Evolutionary conservation across 331 rosid genomes (phyloP).

Genomic region (Arachis monticola): DNA sequence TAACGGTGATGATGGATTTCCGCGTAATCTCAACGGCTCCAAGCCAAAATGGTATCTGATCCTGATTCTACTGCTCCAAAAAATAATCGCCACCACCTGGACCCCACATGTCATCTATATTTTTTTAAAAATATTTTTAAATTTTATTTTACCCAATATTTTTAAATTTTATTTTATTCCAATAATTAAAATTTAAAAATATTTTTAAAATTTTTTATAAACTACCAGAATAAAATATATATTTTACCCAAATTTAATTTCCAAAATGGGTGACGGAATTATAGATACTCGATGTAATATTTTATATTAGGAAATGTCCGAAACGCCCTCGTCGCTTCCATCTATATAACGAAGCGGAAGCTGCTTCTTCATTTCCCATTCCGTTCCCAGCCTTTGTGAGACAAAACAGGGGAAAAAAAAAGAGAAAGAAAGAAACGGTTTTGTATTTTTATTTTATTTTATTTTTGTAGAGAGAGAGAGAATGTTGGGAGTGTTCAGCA

Average conservation of each 20-base stretch:
- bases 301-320: slow-evolving; percentile 24
- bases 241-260: neutral
- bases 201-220: too few relatives aligned
- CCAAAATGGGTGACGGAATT: slow-evolving; percentile 32
- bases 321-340: slow-evolving; percentile 35
- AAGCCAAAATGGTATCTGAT: slow-evolving; percentile 39
- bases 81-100: slow-evolving; percentile 42
- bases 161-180: too few relatives aligned
- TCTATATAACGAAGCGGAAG: slow-evolving; percentile 46
- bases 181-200: too few relatives aligned
- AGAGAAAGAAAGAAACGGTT: neutral
- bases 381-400: slow-evolving; percentile 24
- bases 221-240: too few relatives aligned
- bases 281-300: neutral
- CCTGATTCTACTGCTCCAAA: slow-evolving; percentile 36
- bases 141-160: too few relatives aligned
- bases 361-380: slow-evolving; percentile 4
- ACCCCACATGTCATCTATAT: neutral
- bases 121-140: neutral
- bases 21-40: slow-evolving; percentile 24
- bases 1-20: slow-evolving; percentile 33
- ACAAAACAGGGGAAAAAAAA: neutral
- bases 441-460: neutral
- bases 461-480: slow-evolving; percentile 6
- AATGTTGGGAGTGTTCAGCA: slow-evolving; percentile 91